These are phyloP conservation scores for Porcisia hertigi DNA, from an alignment of 208 protist genomes.

Conservation along the genomic window DNA sequence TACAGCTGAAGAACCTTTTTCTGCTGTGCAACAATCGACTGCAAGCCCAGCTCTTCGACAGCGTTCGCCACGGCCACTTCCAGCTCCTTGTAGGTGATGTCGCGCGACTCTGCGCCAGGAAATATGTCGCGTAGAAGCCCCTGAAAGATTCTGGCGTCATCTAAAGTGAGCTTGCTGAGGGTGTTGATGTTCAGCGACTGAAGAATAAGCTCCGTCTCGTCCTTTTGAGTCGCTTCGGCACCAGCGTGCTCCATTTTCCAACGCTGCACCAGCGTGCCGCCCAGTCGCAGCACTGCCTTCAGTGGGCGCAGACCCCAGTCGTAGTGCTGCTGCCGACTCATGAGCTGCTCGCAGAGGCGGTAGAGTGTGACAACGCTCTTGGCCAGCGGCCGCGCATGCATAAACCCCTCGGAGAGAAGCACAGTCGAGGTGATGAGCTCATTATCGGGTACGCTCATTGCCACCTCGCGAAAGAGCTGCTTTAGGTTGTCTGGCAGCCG, in stretches of 20 bases:
- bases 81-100: constrained; percentile 84
- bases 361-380: constrained; percentile 93
- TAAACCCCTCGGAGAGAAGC: constrained; percentile 92
- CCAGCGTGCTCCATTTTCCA: constrained; percentile 74
- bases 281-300: constrained; percentile 95
- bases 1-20: constrained; percentile 94
- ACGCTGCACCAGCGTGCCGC: constrained; percentile 82
- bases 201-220: constrained; percentile 93
- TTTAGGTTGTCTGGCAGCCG: constrained; percentile 99
- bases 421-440: constrained; percentile 95
- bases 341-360: constrained; percentile 95
- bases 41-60: constrained; percentile 65
- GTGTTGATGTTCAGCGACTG: constrained; percentile 97
- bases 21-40: constrained; percentile 72
- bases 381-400: constrained; percentile 75
- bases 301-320: constrained; percentile 98
- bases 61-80: constrained; percentile 75
- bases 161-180: constrained; percentile 96
- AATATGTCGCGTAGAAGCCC: constrained; percentile 93
- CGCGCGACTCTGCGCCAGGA: constrained; percentile 58
- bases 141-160: constrained; percentile 96
- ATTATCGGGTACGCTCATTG: constrained; percentile 98
- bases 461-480: constrained; percentile 96
- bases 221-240: constrained; percentile 63
- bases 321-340: constrained; percentile 98